These are phyloP conservation scores for Nannochloropsis gaditana DNA, from an alignment of 108 stramenopile species.

Conservation along the genomic window DNA sequence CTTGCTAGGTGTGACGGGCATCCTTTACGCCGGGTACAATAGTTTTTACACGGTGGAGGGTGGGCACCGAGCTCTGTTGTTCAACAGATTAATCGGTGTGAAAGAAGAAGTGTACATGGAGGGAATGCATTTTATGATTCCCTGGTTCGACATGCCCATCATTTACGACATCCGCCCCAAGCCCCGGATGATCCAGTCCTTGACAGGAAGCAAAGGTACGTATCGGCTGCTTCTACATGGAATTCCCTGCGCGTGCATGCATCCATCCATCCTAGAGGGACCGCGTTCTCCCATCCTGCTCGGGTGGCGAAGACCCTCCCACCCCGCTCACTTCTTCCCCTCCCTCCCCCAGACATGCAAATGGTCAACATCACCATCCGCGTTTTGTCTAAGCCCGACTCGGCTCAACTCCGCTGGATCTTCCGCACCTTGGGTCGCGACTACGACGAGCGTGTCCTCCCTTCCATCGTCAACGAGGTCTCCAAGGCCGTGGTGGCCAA, in stretches of 20 bases:
- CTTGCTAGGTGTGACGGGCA: conserved; percentile 51
- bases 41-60: conserved; percentile 74
- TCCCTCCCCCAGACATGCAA: conserved; percentile 71
- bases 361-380: conserved; percentile 99
- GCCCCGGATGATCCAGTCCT: conserved; percentile 84
- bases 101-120: conserved; percentile 76
- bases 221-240: neutral
- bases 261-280: neutral
- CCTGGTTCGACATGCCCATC: conserved; percentile 95
- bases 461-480: conserved; percentile 98
- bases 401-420: conserved; percentile 78
- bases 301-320: no score
- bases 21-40: conserved; percentile 86
- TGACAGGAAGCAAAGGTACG: conserved; percentile 70
- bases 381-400: conserved; percentile 91
- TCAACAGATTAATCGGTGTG: conserved; percentile 89
- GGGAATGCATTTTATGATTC: conserved; percentile 91
- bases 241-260: neutral
- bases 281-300: no score
- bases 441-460: conserved; percentile 96
- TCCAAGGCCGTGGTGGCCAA: conserved; percentile 97
- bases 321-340: neutral
- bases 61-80: conserved; percentile 94
- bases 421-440: conserved; percentile 85
- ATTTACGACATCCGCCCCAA: conserved; percentile 93